Conservation (phyloP, 108 stramenopile species). For the Parietichytrium sp. region DNA sequence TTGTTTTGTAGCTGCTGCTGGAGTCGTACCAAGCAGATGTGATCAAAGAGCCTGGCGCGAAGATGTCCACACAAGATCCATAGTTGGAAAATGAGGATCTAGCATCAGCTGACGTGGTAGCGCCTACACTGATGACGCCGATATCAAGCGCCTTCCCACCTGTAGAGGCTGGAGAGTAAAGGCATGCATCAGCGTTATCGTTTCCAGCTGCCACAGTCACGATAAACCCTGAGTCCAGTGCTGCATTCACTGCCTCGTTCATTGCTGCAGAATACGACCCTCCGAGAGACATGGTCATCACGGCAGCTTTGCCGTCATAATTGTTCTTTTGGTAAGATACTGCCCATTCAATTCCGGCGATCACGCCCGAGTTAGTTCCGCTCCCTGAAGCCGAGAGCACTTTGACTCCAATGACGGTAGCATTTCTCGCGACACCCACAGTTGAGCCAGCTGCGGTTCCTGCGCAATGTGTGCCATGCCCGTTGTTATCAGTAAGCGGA, state of each 20-base stretch:
- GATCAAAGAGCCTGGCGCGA: conserved; percentile 40
- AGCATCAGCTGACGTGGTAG: background rate
- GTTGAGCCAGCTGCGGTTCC: conserved; percentile 40
- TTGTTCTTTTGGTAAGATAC: background rate
- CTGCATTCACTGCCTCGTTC: background rate
- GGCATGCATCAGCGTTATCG: conserved; percentile 24
- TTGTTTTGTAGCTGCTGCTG: background rate
- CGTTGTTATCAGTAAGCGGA: background rate
- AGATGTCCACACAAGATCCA: conserved; percentile 37
- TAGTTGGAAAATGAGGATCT: conserved; percentile 35
- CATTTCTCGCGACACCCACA: background rate
- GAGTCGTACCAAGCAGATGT: background rate
- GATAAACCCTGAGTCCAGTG: background rate
- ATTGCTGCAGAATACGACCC: background rate
- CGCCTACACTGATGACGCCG: conserved; percentile 33
- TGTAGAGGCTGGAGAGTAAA: conserved; percentile 35
- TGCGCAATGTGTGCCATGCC: conserved; percentile 45
- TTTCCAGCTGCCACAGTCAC: conserved; percentile 47
- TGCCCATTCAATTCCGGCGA: conserved; percentile 28
- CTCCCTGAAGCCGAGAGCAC: background rate
- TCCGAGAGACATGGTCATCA: conserved; percentile 41
- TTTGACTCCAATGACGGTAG: conserved; percentile 19
- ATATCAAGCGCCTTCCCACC: background rate
- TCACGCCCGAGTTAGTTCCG: background rate
- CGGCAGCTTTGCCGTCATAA: background rate